Conservation (phyloP, 1,139 yeast genomes). For the Ogataea hybrid region DNA sequence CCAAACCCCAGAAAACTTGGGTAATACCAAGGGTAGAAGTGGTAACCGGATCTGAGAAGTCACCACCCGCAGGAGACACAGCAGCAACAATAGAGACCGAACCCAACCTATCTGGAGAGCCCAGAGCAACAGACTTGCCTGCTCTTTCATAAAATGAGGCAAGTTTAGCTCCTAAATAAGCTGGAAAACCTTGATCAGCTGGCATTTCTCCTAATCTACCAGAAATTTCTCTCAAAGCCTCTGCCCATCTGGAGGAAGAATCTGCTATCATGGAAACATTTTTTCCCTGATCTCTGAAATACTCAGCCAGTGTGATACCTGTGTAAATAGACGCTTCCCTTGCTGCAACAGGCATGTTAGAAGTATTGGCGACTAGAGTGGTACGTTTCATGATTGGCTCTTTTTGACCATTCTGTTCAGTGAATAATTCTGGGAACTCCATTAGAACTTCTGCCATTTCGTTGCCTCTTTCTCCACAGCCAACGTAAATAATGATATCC, state of each 20-base stretch:
- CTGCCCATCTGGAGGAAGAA: constrained; percentile 99
- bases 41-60: constrained; percentile 99
- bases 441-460: constrained; percentile 99
- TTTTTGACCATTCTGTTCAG: constrained; percentile 87
- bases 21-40: constrained; percentile 98
- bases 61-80: constrained; percentile 99
- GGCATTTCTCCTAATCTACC: constrained; percentile 99
- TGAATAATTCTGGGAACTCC: constrained; percentile 98
- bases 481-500: constrained; percentile 91
- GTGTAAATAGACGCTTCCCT: constrained; percentile 99
- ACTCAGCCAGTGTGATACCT: constrained; percentile 97
- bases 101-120: constrained; percentile 95
- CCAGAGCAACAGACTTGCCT: constrained; percentile 92
- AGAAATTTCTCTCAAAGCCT: constrained; percentile 98
- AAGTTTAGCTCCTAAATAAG: constrained; percentile 96
- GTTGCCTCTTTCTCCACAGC: constrained; percentile 92
- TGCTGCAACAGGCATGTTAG: constrained; percentile 99
- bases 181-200: constrained; percentile 99
- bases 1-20: constrained; percentile 99
- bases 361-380: constrained; percentile 95
- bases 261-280: constrained; percentile 99
- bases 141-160: constrained; percentile 99
- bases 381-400: constrained; percentile 99
- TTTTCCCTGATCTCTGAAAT: constrained; percentile 99
- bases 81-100: constrained; percentile 99